Percentiles rank a stretch among this genome's conserved stretches.
phyloP scores from a whole-genome alignment of 441 rosid species.

The Eugenia klotzschiana region DNA sequence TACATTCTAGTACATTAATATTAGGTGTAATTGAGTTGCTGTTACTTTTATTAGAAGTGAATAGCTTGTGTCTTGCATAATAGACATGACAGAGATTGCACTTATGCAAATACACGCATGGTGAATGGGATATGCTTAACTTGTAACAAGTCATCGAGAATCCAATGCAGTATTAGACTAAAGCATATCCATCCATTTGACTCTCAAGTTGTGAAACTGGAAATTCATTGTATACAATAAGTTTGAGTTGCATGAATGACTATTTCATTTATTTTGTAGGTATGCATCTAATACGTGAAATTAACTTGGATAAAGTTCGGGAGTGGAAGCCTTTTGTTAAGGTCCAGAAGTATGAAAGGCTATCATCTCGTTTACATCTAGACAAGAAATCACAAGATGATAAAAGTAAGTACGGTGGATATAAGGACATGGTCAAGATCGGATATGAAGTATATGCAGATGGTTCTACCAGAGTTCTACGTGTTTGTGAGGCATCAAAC shows the following conservation, averaged over 20 bases:
- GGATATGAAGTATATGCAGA: constrained; percentile 96
- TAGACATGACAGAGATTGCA: neutral
- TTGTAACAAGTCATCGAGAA: neutral
- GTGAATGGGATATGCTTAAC: neutral
- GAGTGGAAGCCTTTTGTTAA: constrained; percentile 84
- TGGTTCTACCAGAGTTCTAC: constrained; percentile 74
- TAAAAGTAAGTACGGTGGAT: constrained; percentile 23
- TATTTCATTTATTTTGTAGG: constrained; percentile 26
- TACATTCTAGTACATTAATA: neutral
- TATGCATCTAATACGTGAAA: constrained; percentile 56
- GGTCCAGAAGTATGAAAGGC: constrained; percentile 34
- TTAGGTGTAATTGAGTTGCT: neutral
- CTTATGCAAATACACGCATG: neutral
- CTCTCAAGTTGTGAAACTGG: neutral
- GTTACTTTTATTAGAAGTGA: neutral
- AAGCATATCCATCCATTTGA: neutral
- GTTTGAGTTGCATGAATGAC: neutral
- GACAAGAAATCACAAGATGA: constrained; percentile 27
- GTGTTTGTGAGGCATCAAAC: constrained; percentile 61
- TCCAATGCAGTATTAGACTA: neutral
- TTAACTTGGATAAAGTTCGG: constrained; percentile 88
- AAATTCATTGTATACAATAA: neutral
- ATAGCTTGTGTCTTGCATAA: neutral
- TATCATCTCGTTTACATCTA: constrained; percentile 38
- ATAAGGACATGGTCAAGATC: constrained; percentile 37